phyloP scores from a whole-genome alignment of 2,329 filamentous ascomycete genomes.

The Ophiosphaerella korrae region DNA sequence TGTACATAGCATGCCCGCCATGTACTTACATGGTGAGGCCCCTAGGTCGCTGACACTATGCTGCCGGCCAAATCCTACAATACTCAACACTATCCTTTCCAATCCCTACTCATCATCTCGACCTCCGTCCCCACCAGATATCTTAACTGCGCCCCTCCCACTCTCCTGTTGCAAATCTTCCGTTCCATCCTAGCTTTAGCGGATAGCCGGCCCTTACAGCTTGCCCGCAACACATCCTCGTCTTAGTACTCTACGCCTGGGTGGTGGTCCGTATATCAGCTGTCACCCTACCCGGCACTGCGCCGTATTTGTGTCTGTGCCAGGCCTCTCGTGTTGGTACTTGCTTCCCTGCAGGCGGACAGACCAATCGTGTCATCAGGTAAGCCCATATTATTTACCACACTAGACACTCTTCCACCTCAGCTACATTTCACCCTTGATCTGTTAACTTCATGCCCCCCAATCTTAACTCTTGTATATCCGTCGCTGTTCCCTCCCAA shows the following conservation, averaged over 20 bases:
- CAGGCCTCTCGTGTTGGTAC: constrained; percentile 30
- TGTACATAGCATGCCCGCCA: constrained; percentile 25
- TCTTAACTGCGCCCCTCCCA: constrained; percentile 1
- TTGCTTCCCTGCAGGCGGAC: constrained; percentile 27
- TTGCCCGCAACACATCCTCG: constrained; percentile 30
- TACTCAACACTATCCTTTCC: constrained; percentile 28
- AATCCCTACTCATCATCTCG: constrained; percentile 1
- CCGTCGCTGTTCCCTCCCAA: constrained; percentile 13
- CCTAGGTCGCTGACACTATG: constrained; percentile 37
- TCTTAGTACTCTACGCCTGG: constrained; percentile 26
- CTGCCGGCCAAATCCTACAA: constrained; percentile 33
- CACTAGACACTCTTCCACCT: constrained; percentile 25
- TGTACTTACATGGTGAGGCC: constrained; percentile 41
- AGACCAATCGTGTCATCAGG: constrained; percentile 34
- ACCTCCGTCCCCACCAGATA: neutral
- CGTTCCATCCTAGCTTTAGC: constrained; percentile 22
- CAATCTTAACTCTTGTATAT: constrained; percentile 11
- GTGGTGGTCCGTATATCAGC: constrained; percentile 30
- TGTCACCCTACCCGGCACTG: constrained; percentile 20
- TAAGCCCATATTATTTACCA: constrained; percentile 39
- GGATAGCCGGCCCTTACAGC: constrained; percentile 21
- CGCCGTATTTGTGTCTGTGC: constrained; percentile 23
- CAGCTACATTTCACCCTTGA: constrained; percentile 21
- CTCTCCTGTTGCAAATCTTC: constrained; percentile 5
- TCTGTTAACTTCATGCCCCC: constrained; percentile 9